Evolutionary conservation across 192 early-diverging fungal genomes (phyloP), one percentile per base, ranked within the genome.

Genomic region (Linnemannia exigua): DNA sequence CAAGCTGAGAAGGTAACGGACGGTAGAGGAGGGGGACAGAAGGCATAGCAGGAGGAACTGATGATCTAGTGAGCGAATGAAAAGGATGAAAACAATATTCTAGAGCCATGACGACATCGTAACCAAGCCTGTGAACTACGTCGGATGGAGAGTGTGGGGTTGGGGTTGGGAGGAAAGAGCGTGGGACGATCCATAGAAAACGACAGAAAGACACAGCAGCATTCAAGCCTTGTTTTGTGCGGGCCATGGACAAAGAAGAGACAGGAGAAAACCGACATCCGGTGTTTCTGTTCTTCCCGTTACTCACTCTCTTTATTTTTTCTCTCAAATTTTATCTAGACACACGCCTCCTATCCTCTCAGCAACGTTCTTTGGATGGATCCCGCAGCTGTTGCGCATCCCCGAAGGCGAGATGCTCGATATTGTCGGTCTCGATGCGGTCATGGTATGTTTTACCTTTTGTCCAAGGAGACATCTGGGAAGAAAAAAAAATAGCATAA

Each of bases 341-440:
- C 79, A 90, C 70, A 81, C 88, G 14, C 91, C 91, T 14, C 75
- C 84, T n/a, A 58, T 72, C 54, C 70, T 92, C 0, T 87, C 90
- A 7, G 20, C 74, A 67, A 82, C 88, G 11, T 89, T 92, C 46
- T 90, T 92, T 84, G 89, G 89, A 19, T 92, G 91, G 91, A 90
- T 92, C 69, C 52, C 82, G 6, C 88, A 90, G 52, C 67, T 92
- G 54, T 48, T 90, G 22, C 79, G 83, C 37, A 90, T 89, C 22
- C 79, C 89, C 5, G 84, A 92, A 67, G 75, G 79, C 19, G 89
- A 88, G 50, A 70, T 91, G 28, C 71, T 92, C 5, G 82, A 92
- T 41, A 84, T 82, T 78, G 90, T 91, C 20, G 91, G 91, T 36
- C 84, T 92, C 20, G 91, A 92, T 81, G 91, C 91, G 22, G 90